phyloP scores from a whole-genome alignment of 2,329 filamentous ascomycete species.

The Exserohilum turcica region DNA sequence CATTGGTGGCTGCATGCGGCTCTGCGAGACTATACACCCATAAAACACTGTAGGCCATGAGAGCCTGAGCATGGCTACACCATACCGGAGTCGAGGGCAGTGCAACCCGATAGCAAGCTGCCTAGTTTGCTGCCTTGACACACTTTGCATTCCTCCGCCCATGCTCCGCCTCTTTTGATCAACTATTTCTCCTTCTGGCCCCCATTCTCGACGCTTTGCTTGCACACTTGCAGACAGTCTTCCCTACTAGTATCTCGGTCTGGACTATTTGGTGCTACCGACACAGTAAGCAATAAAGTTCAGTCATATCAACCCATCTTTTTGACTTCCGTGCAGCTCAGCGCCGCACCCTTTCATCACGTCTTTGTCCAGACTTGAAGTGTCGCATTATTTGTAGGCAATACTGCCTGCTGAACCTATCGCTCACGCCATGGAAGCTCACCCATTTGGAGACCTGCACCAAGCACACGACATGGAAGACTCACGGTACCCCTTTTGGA shows the following conservation, averaged over 20 bases:
- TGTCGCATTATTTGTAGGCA: neutral
- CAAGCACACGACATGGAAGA: slow-evolving; percentile 38
- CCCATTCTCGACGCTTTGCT: slow-evolving; percentile 16
- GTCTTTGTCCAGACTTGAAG: neutral
- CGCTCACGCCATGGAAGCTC: slow-evolving; percentile 15
- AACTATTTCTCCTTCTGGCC: slow-evolving; percentile 16
- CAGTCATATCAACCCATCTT: neutral
- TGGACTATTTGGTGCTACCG: neutral
- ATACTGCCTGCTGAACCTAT: neutral
- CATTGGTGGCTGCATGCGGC: slow-evolving; percentile 38
- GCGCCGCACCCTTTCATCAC: neutral
- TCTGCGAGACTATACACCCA: slow-evolving; percentile 38
- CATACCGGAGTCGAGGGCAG: slow-evolving; percentile 33
- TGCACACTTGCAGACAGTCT: slow-evolving; percentile 3
- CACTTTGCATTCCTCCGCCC: slow-evolving; percentile 7
- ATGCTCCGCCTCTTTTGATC: slow-evolving; percentile 38
- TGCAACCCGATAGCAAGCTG: slow-evolving; percentile 31
- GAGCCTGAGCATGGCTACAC: slow-evolving; percentile 26
- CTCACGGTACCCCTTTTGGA: slow-evolving; percentile 18
- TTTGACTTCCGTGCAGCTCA: neutral
- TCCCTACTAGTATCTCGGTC: neutral
- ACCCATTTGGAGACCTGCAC: slow-evolving; percentile 40
- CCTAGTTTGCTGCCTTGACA: slow-evolving; percentile 30
- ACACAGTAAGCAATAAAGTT: neutral
- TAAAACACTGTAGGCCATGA: slow-evolving; percentile 37